Base-by-base conservation (phyloP, 306 rosid species). In the Quercus glauca region DNA sequence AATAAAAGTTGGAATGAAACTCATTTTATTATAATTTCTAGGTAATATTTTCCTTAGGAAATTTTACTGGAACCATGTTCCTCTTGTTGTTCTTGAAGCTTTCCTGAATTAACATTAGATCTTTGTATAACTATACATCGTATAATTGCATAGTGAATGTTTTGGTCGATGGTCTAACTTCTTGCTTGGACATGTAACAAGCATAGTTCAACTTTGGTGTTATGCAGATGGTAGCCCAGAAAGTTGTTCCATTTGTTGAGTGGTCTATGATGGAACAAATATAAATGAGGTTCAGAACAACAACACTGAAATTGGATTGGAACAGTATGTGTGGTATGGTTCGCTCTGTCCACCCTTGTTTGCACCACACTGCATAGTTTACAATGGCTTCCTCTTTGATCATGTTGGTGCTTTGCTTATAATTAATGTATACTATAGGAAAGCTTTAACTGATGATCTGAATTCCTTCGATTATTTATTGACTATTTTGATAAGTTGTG, bases 241-340 rank as follows among this genome's bases (percentile, higher is more conserved):
- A 80, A 63, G 81, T 72, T 76, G 63, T 82, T 76, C 29, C 59
- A 17, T 60, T 75, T 9, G 57, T 78, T 71, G 64, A 73, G 52
- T 73, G 77, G 58, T 59, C 69, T 58, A 58, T 41, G 77, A 76
- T 53, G 76, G 77, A 73, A 80, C 41, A 69, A 52, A 55, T 63
- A 43, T 77, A 60, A 53, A 55, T 68, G 70, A 28, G 56, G 15
- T 71, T 58, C 65, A 23, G 58, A 6, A 17, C 6, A 64, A 72
- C 26, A 79, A 57, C 65, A 31, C 57, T 33, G 21, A 73, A 35
- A 26, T 35, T 25, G 59, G 69, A 78, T 76, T 55, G 41, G 67
- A 79, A 69, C 77, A 45, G 21, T 26, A 43, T 67, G 53, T 15
- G 72, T 20, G 73, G 86, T 81, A 76, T 83, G 82, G 70, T 81